Base-by-base conservation (phyloP, 129 eudicot species). In the Pseudognaphalium luteoalbum region DNA sequence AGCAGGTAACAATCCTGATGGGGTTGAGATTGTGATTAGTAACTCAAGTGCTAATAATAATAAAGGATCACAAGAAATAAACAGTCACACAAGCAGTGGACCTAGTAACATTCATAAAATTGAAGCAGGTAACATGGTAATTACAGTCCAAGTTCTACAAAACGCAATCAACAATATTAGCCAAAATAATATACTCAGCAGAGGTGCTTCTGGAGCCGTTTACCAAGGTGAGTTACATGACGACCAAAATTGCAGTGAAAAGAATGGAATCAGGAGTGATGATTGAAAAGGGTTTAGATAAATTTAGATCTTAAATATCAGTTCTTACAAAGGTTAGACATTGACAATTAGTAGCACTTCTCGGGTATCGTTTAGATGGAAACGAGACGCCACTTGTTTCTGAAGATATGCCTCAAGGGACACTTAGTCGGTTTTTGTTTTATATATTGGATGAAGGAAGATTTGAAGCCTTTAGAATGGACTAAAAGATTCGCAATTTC, bases 341-440 rank as follows among this genome's bases (percentile, higher is more conserved):
- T 39, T 68, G 97, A 22, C 90, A 91, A 80, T 79, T 94, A 69
- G 98, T 94, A 7, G 92, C 98, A 7, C 97, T 94, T 72, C 72
- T 94, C 71, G 98, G 98, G 5, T 89, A 87, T 50, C 91, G 93
- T n/a, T 66, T 77, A 22, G 98, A 82, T 76, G 98, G 96, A 10
- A 79, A 79, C 17, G 97, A 94, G 82, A 81, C 93, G 37, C 39
- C 91, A 47, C 87, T 94, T 16, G 96, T 94, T 25, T 91, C 79
- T 25, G 98, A 94, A 71, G 91, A 86, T 33, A 91, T 94, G 98
- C 93, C 98, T 69, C 97, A 91, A 78, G 98, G 98, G 65, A 88
- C 97, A 30, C 88, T 94, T 7, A 94, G 98, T 77, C 75, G 76
- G 81, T 96, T 88, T 83, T 90, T 94, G 51, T 94, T 94, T 71